Percentiles rank a stretch among this genome's conserved stretches.
Conservation (phyloP, 2,329 filamentous ascomycete species). For the Beauveria rudraprayagi region DNA sequence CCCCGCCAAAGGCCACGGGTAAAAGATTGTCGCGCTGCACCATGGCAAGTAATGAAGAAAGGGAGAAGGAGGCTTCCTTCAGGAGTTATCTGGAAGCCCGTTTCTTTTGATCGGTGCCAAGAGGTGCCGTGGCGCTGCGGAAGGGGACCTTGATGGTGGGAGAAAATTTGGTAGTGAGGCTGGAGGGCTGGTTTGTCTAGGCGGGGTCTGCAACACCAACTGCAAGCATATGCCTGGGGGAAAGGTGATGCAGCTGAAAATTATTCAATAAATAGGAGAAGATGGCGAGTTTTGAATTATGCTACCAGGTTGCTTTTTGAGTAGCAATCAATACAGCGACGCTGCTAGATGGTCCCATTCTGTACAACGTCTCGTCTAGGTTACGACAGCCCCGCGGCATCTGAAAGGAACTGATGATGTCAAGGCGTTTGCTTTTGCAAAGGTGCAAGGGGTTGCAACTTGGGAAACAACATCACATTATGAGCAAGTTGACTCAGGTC, state of each 20-base stretch:
- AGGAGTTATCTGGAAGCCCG: background rate
- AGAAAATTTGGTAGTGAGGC: slow-evolving; percentile 3
- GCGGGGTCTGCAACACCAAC: background rate
- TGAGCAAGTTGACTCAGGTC: no score
- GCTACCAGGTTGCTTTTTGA: no score
- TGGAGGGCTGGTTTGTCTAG: background rate
- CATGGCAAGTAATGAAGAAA: background rate
- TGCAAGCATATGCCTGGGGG: background rate
- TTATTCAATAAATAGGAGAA: background rate
- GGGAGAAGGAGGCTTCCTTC: background rate
- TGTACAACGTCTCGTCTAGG: no score
- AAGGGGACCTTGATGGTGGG: slow-evolving; percentile 3
- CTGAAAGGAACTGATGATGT: no score
- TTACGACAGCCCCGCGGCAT: no score
- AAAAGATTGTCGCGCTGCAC: slow-evolving; percentile 7
- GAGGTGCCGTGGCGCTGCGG: background rate
- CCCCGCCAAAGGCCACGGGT: slow-evolving; percentile 2
- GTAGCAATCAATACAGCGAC: no score
- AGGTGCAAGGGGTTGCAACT: no score
- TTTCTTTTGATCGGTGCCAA: background rate
- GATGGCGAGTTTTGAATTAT: background rate
- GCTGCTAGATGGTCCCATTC: no score
- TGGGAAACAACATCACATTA: no score
- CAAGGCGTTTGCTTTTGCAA: no score
- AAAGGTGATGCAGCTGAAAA: background rate